Evolutionary conservation across 306 rosid species (phyloP).

Genomic region (Acacia crassicarpa): DNA sequence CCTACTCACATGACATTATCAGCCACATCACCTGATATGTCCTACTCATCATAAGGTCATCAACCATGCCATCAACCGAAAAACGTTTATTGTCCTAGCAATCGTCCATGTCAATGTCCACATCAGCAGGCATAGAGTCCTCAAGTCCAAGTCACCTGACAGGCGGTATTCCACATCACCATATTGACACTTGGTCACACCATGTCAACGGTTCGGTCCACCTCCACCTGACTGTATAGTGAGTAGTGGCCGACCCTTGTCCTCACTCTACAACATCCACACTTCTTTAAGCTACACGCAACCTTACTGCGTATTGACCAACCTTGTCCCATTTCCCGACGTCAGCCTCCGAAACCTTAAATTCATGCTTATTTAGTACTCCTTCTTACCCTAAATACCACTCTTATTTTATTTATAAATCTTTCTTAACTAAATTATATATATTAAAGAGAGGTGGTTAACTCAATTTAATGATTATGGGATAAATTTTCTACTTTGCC

Average conservation of each 20-base stretch:
- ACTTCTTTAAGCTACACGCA: neutral
- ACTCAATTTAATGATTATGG: too few relatives aligned
- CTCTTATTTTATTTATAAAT: too few relatives aligned
- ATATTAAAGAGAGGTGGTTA: too few relatives aligned
- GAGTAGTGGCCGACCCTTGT: neutral
- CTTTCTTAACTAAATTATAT: accelerated
- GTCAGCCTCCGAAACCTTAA: neutral
- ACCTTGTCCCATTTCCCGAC: neutral
- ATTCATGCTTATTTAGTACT: neutral
- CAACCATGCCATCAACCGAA: too few relatives aligned
- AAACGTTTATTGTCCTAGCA: too few relatives aligned
- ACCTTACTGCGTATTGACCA: neutral
- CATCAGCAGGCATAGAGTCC: neutral
- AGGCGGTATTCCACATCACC: neutral
- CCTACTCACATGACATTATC: too few relatives aligned
- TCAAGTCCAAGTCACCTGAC: neutral
- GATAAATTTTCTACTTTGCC: too few relatives aligned
- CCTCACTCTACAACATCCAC: neutral
- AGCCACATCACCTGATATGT: too few relatives aligned
- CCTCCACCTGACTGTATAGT: neutral
- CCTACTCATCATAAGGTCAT: too few relatives aligned
- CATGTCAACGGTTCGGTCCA: neutral
- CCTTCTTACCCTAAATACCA: too few relatives aligned
- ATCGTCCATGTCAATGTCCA: neutral
- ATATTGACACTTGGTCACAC: neutral